phyloP scores from a whole-genome alignment of 139 green algal species.

The Tetradesmus obliquus region DNA sequence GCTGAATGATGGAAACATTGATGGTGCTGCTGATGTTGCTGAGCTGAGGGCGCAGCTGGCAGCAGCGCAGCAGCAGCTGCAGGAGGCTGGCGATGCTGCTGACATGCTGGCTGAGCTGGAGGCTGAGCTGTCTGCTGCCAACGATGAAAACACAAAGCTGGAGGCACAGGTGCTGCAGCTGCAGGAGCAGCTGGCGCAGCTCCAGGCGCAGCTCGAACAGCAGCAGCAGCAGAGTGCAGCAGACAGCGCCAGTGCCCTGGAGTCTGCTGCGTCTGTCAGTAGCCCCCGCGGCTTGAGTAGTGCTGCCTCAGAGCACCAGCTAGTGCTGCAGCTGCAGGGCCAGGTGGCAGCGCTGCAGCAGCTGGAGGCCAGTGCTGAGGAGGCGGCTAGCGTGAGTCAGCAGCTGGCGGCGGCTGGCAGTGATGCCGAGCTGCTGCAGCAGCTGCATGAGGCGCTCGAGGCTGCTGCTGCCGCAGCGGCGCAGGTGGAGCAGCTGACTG shows the following conservation, averaged over 20 bases:
- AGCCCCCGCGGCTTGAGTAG: background rate
- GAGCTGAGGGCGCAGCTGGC: background rate
- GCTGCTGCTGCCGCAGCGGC: constrained; percentile 13
- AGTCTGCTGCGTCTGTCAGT: background rate
- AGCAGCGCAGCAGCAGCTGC: background rate
- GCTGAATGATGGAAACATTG: background rate
- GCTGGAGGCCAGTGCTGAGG: background rate
- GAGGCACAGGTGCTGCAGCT: background rate
- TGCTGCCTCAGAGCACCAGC: background rate
- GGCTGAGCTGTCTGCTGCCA: background rate
- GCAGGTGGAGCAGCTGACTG: background rate
- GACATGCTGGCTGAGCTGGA: background rate
- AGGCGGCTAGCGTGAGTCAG: background rate
- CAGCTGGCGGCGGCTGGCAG: background rate
- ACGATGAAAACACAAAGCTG: background rate
- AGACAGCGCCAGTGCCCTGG: background rate
- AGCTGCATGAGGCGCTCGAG: background rate
- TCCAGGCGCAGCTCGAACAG: constrained; percentile 20
- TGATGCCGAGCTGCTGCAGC: constrained; percentile 12
- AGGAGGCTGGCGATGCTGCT: background rate
- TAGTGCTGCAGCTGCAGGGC: background rate
- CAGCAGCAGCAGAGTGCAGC: background rate
- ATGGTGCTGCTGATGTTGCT: background rate
- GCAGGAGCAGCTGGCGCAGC: background rate
- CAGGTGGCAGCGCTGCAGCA: constrained; percentile 7